Evolutionary conservation across 2,329 filamentous ascomycete genomes (phyloP).

Genomic region (Cytospora piceae): DNA sequence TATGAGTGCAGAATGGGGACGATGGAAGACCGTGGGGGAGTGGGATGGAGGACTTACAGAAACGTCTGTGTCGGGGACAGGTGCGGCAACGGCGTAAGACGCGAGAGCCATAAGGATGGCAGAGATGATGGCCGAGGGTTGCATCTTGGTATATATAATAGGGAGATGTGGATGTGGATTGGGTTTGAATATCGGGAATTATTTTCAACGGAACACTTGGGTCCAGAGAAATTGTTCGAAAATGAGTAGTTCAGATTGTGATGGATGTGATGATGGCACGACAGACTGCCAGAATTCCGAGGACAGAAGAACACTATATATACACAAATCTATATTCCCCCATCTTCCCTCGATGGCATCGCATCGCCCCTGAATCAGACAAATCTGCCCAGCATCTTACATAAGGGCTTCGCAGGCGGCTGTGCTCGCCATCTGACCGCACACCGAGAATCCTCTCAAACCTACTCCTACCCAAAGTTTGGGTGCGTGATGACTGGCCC

Average conservation of each 20-base stretch:
- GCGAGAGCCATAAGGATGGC: slow-evolving; percentile 19
- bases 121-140: slow-evolving; percentile 17
- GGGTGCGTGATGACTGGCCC: slow-evolving; percentile 18
- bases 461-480: background rate
- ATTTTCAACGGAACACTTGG: background rate
- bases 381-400: background rate
- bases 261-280: slow-evolving; percentile 12
- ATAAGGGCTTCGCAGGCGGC: slow-evolving; percentile 10
- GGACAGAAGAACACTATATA: background rate
- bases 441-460: slow-evolving; percentile 1
- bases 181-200: background rate
- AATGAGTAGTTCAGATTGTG: background rate
- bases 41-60: background rate
- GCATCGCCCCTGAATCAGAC: background rate
- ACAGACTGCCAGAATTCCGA: slow-evolving; percentile 1
- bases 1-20: no score
- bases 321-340: slow-evolving; percentile 1
- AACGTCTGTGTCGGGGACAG: background rate
- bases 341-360: background rate
- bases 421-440: slow-evolving; percentile 19
- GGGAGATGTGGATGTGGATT: background rate
- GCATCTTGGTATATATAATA: slow-evolving; percentile 21
- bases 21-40: background rate
- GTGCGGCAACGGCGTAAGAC: slow-evolving; percentile 7
- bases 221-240: background rate